These are phyloP conservation scores for Omphalotus olearius DNA, from an alignment of 1,284 basidiomycete species.

Conservation along the genomic window DNA sequence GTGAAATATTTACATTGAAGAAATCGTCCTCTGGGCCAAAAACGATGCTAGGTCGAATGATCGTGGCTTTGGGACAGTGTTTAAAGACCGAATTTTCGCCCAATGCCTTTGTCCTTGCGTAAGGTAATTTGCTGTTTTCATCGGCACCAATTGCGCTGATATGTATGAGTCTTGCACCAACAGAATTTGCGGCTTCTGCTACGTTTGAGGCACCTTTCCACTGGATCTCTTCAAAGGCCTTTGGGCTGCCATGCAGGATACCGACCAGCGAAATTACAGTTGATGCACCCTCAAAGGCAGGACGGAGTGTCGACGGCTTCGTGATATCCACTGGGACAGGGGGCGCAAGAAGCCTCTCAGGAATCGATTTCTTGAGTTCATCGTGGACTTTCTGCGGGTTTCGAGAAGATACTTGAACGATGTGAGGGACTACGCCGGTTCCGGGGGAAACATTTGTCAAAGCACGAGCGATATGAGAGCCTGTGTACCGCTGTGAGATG, in stretches of 20 bases:
- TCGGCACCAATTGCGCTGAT: slow-evolving; percentile 62
- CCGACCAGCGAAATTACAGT: slow-evolving; percentile 65
- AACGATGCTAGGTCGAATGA: slow-evolving; percentile 65
- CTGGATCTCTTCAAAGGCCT: slow-evolving; percentile 57
- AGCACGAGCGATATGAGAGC: slow-evolving; percentile 50
- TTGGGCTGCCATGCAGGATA: slow-evolving; percentile 50
- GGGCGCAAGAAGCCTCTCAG: slow-evolving; percentile 33
- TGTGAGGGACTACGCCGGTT: slow-evolving; percentile 23
- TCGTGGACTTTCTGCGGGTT: slow-evolving; percentile 39
- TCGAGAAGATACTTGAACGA: slow-evolving; percentile 53
- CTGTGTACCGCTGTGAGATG: slow-evolving; percentile 26
- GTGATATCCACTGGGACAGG: slow-evolving; percentile 53
- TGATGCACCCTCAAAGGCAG: slow-evolving; percentile 48
- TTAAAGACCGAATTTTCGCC: slow-evolving; percentile 50
- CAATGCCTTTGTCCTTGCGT: slow-evolving; percentile 59
- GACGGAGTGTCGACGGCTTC: slow-evolving; percentile 35
- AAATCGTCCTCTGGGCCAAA: slow-evolving; percentile 73
- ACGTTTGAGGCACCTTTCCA: slow-evolving; percentile 63
- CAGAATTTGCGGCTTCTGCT: slow-evolving; percentile 40
- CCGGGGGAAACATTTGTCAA: slow-evolving; percentile 28
- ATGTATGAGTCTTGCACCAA: slow-evolving; percentile 53
- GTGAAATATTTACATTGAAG: slow-evolving; percentile 48
- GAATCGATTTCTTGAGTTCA: slow-evolving; percentile 23
- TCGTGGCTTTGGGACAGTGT: slow-evolving; percentile 48
- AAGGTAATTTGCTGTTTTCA: slow-evolving; percentile 41